phyloP scores from a whole-genome alignment of 2,329 filamentous ascomycete species.

The Apiospora aurea region DNA sequence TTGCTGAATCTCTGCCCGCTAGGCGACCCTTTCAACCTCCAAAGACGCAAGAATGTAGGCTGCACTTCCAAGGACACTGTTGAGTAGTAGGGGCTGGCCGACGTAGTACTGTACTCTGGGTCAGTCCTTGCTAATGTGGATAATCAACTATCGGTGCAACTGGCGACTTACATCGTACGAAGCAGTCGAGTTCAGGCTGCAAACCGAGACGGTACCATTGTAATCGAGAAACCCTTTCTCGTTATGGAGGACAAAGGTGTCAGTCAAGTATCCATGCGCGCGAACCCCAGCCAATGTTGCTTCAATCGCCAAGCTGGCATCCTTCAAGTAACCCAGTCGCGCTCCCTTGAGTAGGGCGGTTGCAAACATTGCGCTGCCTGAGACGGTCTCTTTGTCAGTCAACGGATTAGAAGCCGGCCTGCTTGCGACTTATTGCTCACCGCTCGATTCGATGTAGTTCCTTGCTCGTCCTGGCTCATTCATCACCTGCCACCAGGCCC shows the following conservation, averaged over 20 bases:
- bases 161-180: slow-evolving; percentile 41
- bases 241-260: slow-evolving; percentile 38
- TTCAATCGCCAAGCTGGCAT: not conserved
- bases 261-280: slow-evolving; percentile 36
- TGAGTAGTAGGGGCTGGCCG: slow-evolving; percentile 43
- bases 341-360: slow-evolving; percentile 47
- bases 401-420: not conserved
- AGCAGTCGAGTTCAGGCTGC: slow-evolving; percentile 51
- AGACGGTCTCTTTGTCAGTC: not conserved
- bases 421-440: not conserved
- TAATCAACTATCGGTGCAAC: not conserved
- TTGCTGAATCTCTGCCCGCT: not conserved
- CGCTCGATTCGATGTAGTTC: slow-evolving; percentile 43
- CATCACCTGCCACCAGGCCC: slow-evolving; percentile 50
- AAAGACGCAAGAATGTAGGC: slow-evolving; percentile 47
- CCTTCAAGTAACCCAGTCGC: slow-evolving; percentile 43
- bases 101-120: slow-evolving; percentile 45
- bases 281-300: slow-evolving; percentile 30
- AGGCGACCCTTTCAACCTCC: slow-evolving; percentile 42
- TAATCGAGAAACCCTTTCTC: slow-evolving; percentile 40
- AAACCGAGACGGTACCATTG: slow-evolving; percentile 48
- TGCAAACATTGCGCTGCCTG: slow-evolving; percentile 40
- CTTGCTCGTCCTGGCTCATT: slow-evolving; percentile 34
- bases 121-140: not conserved
- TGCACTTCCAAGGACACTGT: slow-evolving; percentile 47